Evolutionary conservation across 345 rosid genomes (phyloP), one percentile per base, ranked within the genome.

Genomic region (Acer yangbiense): DNA sequence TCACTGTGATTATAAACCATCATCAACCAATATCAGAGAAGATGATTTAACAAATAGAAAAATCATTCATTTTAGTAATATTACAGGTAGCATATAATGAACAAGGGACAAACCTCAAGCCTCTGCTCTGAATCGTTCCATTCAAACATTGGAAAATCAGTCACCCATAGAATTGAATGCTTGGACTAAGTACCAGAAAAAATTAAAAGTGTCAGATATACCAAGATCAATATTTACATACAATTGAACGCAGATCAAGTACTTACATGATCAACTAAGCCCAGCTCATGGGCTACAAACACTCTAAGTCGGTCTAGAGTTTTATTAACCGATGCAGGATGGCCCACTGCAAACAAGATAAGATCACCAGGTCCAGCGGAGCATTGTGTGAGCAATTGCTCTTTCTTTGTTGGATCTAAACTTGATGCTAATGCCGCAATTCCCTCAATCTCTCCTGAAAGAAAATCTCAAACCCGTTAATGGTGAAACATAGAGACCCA

Each of bases 101-200:
- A 64, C 20, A 84, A 74, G 50, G 57, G 14, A 79, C 92, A 41
- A 44, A 96, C 99, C 97, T 96, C 99, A 79, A 91, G 90, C 73
- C 99, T 87, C 79, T 96, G 90, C 84, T 94, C 98, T 50, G 80
- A 71, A 44, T 90, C 93, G 64, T 92, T 96, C 99, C 99, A 92
- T 84, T 94, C 97, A 55, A 96, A 96, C 98, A 96, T 91, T 9
- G 99, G 98, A 82, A 96, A 96, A 79, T 94, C 99, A 61, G 97
- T 96, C 73, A 96, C 90, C 99, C 99, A 96, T 6, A 96, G 88
- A 76, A 96, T 90, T 29, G 97, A 89, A 85, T 94, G 89, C 88
- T 78, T 90, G 81, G 93, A 90, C 97, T 96, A 83, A 73, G 84
- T 41, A 78, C 69, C 58, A 78, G 69, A 25, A 57, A 50, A 32